Conservation (phyloP, 768 basidiomycete genomes). For the Rhodosporidiobolus sp. region DNA sequence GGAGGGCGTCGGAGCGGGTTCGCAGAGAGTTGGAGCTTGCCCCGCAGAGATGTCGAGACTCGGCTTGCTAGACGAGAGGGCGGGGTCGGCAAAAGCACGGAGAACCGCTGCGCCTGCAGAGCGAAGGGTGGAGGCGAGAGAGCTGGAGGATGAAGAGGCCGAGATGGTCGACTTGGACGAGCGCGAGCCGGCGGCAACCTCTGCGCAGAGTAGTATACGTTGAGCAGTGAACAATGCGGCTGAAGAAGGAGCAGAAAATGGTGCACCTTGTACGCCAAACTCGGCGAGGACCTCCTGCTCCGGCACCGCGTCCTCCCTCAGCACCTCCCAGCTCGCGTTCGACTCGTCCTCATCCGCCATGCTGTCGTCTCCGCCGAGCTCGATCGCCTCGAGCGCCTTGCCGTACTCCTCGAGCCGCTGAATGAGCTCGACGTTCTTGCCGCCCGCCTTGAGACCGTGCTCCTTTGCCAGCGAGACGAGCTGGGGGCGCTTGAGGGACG, state of each 20-base stretch:
- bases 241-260: background rate
- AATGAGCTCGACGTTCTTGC: constrained; percentile 28
- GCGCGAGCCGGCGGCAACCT: no score
- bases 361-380: background rate
- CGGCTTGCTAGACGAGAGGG: background rate
- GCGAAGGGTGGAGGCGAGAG: constrained; percentile 7
- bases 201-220: background rate
- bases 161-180: background rate
- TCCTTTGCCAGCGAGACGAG: background rate
- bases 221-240: no score
- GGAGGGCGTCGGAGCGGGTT: background rate
- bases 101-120: background rate
- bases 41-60: no score
- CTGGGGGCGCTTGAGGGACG: constrained; percentile 18
- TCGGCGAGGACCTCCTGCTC: background rate
- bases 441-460: background rate
- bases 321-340: background rate
- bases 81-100: background rate
- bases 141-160: background rate
- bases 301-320: background rate
- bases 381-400: background rate
- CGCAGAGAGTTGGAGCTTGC: no score
- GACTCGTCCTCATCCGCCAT: background rate
- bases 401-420: constrained; percentile 2
- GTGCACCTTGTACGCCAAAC: constrained; percentile 10